Base-by-base conservation (phyloP, 2,329 filamentous ascomycete species). In the Curvularia sp. region DNA sequence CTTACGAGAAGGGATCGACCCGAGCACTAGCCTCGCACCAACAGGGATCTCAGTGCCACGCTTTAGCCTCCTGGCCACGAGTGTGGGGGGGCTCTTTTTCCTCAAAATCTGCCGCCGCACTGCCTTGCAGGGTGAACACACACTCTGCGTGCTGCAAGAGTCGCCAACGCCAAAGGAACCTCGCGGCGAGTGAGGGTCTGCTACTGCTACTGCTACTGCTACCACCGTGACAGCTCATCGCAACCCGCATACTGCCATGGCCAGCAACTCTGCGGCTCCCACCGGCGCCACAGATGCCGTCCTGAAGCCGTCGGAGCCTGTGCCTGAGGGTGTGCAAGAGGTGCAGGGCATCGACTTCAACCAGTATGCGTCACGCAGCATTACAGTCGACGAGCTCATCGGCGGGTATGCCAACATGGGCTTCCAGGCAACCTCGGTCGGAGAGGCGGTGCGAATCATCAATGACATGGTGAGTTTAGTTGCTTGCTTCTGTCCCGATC, bases 301-400 rank as follows among this genome's bases (percentile, higher is more conserved):
- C 46, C 83, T 98, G 50, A 90, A 94, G 67, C 84, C 89, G 49
- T 97, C 94, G 1, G 89, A 90, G 56, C 90, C 91, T 53, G 88
- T 97, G 75, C 91, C 94, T 15, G 84, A 88, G 53, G 89, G 85
- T 46, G 86, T 91, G n/a, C 87, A 89, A 66, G 86, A 91, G 74
- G 94, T 99, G 34, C 86, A 90, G 74, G 95, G 97, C 70, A 86
- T 98, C 61, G 94, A 99, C 75, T 99, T 98, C 80, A 90, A 97
- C 80, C 84, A 89, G 51, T 86, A 93, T 78, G 88, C 87, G 58
- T 84, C 87, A 36, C 84, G 85, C 55, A 86, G 89, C 61, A 89
- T 97, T 72, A 96, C 93, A 0, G 93, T 91, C 51, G 89, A 93
- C 32, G 91, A 97, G 74, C 83, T 99, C 64, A 85, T 95, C 23